Percentiles rank a stretch among this genome's conserved stretches.
phyloP scores from a whole-genome alignment of 2,329 filamentous ascomycete species.

The Colletotrichum brevisporum region DNA sequence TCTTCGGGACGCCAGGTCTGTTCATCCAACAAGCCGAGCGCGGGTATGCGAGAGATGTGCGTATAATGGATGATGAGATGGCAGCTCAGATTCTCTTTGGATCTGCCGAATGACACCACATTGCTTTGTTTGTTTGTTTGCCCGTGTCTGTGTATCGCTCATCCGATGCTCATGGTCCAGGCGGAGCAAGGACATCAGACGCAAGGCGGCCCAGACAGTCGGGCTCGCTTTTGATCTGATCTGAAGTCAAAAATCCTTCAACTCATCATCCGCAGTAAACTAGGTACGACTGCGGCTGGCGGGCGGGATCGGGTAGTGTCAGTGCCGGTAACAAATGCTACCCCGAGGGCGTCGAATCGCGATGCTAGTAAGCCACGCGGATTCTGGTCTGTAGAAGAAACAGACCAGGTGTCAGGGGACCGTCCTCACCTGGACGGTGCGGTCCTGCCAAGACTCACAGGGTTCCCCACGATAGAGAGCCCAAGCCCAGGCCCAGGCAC shows the following conservation, averaged over 20 bases:
- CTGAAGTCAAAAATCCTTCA: slow-evolving; percentile 13
- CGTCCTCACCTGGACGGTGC: slow-evolving; percentile 29
- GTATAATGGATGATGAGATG: neutral
- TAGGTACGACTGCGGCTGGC: neutral
- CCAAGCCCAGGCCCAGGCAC: neutral
- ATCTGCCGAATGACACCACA: neutral
- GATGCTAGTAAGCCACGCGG: neutral
- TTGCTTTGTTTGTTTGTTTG: slow-evolving; percentile 25
- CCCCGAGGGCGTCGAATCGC: neutral
- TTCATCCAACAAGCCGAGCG: neutral
- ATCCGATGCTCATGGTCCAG: neutral
- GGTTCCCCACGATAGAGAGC: slow-evolving; percentile 6
- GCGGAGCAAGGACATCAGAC: slow-evolving; percentile 19
- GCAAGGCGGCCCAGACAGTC: slow-evolving; percentile 20
- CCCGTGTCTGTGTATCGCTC: neutral
- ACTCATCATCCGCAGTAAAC: neutral
- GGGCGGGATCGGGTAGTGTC: neutral
- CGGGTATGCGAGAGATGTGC: neutral
- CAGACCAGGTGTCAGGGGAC: slow-evolving; percentile 30
- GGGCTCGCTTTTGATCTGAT: slow-evolving; percentile 24
- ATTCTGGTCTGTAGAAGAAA: slow-evolving; percentile 21
- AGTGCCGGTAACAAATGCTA: slow-evolving; percentile 16
- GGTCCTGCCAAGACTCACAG: slow-evolving; percentile 28
- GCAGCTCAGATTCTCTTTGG: neutral
- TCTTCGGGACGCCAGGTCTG: neutral